These are phyloP conservation scores for Trypanosomatidae sp. DNA, from an alignment of 208 protist species.

Conservation along the genomic window DNA sequence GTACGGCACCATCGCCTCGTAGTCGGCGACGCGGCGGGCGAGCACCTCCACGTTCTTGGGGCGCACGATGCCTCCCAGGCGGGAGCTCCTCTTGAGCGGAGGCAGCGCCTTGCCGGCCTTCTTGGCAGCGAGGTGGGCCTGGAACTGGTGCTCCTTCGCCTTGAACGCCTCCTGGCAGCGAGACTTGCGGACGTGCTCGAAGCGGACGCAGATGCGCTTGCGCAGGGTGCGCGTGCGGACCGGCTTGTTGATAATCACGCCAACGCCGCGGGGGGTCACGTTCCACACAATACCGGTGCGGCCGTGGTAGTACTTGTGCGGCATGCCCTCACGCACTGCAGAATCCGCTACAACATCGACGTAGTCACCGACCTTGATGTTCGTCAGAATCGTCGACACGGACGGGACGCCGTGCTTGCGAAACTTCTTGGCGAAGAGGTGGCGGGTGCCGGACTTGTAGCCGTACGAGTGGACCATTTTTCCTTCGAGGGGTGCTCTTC, in stretches of 20 bases:
- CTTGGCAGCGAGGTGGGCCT: constrained; percentile 70
- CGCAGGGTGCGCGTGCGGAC: constrained; percentile 97
- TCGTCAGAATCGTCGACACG: constrained; percentile 96
- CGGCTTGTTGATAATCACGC: constrained; percentile 99
- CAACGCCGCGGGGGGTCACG: constrained; percentile 98
- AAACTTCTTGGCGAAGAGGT: constrained; percentile 98
- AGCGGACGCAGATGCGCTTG: constrained; percentile 99
- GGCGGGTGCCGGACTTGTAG: constrained; percentile 97
- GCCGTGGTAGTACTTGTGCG: constrained; percentile 99
- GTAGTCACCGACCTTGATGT: constrained; percentile 98
- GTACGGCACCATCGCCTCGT: constrained; percentile 88
- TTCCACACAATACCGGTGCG: constrained; percentile 99
- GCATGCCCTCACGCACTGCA: constrained; percentile 99
- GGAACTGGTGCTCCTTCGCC: constrained; percentile 80
- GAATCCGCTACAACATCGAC: constrained; percentile 99
- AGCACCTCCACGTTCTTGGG: constrained; percentile 79
- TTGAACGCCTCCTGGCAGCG: constrained; percentile 92
- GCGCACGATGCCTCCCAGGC: constrained; percentile 70
- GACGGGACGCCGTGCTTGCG: constrained; percentile 92
- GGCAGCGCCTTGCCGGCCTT: constrained; percentile 83
- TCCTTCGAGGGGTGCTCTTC: constrained; percentile 1
- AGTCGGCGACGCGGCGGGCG: constrained; percentile 76
- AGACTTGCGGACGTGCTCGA: constrained; percentile 98
- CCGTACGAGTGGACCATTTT: constrained; percentile 95
- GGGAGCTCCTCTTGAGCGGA: constrained; percentile 67